These are phyloP conservation scores for Fraxinus dipetala DNA, from an alignment of 305 asterid genomes.

Conservation along the genomic window DNA sequence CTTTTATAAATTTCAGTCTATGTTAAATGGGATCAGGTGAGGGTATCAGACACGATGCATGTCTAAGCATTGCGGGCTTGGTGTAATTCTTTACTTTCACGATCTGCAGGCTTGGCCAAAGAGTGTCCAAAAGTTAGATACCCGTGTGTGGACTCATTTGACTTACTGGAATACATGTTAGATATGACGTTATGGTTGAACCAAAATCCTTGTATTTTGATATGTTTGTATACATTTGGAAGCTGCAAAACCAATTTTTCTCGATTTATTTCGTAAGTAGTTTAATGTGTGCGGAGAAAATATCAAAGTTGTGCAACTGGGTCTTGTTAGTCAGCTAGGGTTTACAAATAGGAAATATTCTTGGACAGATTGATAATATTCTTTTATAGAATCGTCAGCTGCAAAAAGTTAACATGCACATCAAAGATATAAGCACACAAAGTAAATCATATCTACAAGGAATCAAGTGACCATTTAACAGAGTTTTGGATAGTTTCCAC, in stretches of 20 bases:
- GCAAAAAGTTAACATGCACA: slow-evolving; percentile 36
- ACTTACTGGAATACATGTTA: neutral
- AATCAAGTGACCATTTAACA: slow-evolving; percentile 2
- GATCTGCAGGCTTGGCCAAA: neutral
- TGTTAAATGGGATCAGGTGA: neutral
- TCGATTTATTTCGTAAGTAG: neutral
- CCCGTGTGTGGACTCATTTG: neutral
- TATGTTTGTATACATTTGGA: neutral
- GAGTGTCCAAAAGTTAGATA: slow-evolving; percentile 2
- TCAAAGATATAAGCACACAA: slow-evolving; percentile 29
- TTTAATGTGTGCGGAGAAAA: neutral
- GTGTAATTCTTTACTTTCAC: neutral
- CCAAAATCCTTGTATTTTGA: neutral
- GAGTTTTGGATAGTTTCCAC: neutral
- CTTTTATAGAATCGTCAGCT: slow-evolving; percentile 92
- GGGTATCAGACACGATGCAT: neutral
- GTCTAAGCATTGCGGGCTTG: neutral
- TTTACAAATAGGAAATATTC: neutral
- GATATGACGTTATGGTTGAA: neutral
- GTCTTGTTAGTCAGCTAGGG: neutral
- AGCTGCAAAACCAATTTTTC: neutral
- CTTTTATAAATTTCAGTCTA: neutral
- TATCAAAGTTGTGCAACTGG: slow-evolving; percentile 5
- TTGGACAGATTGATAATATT: neutral
- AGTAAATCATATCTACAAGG: slow-evolving; percentile 14